These are phyloP conservation scores for Leishmania amazonensis DNA, from an alignment of 208 protist species.

Conservation along the genomic window DNA sequence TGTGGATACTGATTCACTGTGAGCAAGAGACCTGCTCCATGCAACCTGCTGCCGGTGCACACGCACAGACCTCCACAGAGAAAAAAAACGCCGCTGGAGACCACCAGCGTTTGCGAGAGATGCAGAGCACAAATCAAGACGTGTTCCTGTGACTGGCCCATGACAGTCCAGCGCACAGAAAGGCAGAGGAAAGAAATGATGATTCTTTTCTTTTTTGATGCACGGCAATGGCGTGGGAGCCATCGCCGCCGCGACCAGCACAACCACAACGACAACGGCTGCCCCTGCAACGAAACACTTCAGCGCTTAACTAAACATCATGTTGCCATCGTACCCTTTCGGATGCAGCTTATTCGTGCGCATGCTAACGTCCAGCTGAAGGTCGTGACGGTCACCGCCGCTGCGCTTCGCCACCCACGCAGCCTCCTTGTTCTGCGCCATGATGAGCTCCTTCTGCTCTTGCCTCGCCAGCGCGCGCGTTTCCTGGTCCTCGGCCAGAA, in stretches of 20 bases:
- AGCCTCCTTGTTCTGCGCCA: constrained; percentile 47
- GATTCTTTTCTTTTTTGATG: not conserved
- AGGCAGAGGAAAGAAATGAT: not conserved
- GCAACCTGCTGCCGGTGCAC: not conserved
- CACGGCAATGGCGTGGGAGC: not conserved
- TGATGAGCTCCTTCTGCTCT: constrained; percentile 71
- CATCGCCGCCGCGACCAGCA: not conserved
- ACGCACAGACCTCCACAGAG: not conserved
- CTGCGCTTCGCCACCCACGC: constrained; percentile 44
- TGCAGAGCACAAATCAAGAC: not conserved
- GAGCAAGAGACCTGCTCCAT: not conserved
- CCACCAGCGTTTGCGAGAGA: not conserved
- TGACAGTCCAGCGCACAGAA: too few relatives aligned
- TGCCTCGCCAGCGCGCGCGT: constrained; percentile 52
- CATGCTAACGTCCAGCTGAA: constrained; percentile 71
- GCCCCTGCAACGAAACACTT: not conserved
- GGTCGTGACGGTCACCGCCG: constrained; percentile 48
- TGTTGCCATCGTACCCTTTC: constrained; percentile 91
- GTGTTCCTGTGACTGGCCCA: not conserved
- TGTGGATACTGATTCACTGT: not conserved
- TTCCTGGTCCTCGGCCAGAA: constrained; percentile 61
- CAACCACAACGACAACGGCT: not conserved
- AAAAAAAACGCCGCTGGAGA: not conserved
- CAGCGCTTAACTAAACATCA: constrained; percentile 44
- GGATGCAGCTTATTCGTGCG: constrained; percentile 87